Evolutionary conservation across 2,329 filamentous ascomycete genomes (phyloP).

Genomic region (Emmonsiellopsis sp.): DNA sequence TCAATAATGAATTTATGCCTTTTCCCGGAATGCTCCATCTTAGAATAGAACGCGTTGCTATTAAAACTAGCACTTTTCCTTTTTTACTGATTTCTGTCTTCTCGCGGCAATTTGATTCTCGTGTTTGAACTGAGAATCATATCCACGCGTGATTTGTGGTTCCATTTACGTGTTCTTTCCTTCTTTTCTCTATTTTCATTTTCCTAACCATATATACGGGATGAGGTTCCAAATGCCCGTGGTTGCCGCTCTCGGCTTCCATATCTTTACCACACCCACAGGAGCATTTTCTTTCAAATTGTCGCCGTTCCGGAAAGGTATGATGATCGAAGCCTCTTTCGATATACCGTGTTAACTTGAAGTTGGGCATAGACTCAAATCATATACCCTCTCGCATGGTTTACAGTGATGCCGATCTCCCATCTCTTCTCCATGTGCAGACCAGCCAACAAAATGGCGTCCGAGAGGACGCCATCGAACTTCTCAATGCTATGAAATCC

Average conservation of each 20-base stretch:
- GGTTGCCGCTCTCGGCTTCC: background rate
- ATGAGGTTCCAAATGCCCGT: background rate
- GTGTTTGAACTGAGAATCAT: too few relatives aligned
- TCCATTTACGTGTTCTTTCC: background rate
- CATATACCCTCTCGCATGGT: background rate
- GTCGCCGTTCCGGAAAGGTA: constrained; percentile 8
- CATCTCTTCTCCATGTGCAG: constrained; percentile 19
- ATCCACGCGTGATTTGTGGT: too few relatives aligned
- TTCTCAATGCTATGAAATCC: constrained; percentile 37
- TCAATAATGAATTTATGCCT: too few relatives aligned
- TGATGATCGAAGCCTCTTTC: constrained; percentile 1
- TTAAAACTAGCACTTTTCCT: too few relatives aligned
- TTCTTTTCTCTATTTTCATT: background rate
- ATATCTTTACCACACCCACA: background rate
- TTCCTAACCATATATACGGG: background rate
- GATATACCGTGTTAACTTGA: constrained; percentile 1
- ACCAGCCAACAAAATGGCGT: constrained; percentile 22
- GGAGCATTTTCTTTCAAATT: constrained; percentile 4
- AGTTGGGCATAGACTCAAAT: constrained; percentile 2
- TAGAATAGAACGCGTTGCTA: too few relatives aligned
- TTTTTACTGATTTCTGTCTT: too few relatives aligned
- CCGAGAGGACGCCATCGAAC: constrained; percentile 34
- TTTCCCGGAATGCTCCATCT: too few relatives aligned
- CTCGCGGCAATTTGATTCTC: too few relatives aligned
- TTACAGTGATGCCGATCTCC: constrained; percentile 17